These are phyloP conservation scores for Fraxinus anomala DNA, from an alignment of 257 asterid species.

Conservation along the genomic window DNA sequence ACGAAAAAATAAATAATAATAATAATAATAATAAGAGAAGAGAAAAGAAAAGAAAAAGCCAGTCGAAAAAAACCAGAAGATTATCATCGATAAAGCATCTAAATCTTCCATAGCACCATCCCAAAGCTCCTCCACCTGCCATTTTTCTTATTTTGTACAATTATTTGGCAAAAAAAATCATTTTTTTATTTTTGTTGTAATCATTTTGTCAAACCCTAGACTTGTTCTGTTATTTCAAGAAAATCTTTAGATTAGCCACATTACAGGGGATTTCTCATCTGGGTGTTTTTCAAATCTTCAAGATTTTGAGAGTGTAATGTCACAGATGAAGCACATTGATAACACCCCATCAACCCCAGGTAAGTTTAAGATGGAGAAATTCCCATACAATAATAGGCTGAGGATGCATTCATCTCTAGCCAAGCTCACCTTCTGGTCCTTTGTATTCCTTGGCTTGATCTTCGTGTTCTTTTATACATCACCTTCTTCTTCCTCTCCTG, in stretches of 20 bases:
- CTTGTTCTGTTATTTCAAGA: conserved; percentile 26
- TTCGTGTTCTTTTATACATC: conserved; percentile 3
- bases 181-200: neutral
- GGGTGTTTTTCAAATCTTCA: conserved; percentile 33
- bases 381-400: conserved; percentile 11
- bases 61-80: conserved; percentile 45
- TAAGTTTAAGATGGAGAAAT: conserved; percentile 18
- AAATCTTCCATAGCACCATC: conserved; percentile 22
- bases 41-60: no score
- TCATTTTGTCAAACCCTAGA: conserved; percentile 34
- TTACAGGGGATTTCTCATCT: conserved; percentile 17
- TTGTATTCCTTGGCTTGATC: conserved; percentile 10
- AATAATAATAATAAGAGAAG: neutral
- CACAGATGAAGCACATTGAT: conserved; percentile 78
- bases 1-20: neutral
- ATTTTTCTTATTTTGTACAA: neutral
- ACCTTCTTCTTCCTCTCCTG: neutral
- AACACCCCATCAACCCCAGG: conserved; percentile 39
- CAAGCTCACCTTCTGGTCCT: conserved; percentile 11
- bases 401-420: conserved; percentile 18
- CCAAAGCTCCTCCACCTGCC: conserved; percentile 1
- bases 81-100: conserved; percentile 36
- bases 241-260: conserved; percentile 26
- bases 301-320: conserved; percentile 27
- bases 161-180: conserved; percentile 9